A percentile compares a stretch with the other conserved stretches of the same genome.
phyloP scores from a whole-genome alignment of 208 protist species.

The Lotmaria passim region DNA sequence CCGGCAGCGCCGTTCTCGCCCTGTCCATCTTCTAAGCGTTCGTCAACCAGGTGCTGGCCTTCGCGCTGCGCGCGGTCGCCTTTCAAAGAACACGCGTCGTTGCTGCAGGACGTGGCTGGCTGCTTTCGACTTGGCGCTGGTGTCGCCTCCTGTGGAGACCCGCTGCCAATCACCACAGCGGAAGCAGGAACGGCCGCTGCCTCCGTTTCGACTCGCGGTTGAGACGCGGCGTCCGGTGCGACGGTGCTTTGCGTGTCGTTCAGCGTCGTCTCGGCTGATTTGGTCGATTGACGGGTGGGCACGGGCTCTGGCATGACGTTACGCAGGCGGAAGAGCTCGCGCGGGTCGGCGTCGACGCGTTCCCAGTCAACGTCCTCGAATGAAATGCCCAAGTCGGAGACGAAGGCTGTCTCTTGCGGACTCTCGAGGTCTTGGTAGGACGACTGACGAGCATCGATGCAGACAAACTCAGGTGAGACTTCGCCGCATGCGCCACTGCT shows the following conservation, averaged over 20 bases:
- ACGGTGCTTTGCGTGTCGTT: background rate
- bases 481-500: background rate
- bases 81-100: too few species aligned
- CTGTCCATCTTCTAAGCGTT: conserved; percentile 1
- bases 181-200: background rate
- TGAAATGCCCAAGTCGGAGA: background rate
- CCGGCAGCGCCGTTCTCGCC: background rate
- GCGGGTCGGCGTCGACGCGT: conserved; percentile 1
- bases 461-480: background rate
- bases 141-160: background rate
- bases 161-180: background rate
- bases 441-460: background rate
- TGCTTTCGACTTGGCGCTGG: background rate
- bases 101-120: background rate
- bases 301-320: background rate
- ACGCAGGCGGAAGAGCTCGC: conserved; percentile 1
- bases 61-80: too few species aligned
- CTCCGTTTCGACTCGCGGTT: background rate
- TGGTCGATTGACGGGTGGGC: background rate
- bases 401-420: background rate
- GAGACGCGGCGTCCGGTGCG: background rate
- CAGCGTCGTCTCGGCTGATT: background rate
- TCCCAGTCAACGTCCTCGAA: conserved; percentile 11
- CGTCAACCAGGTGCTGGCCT: too few species aligned
- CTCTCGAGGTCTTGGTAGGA: background rate